A percentile compares a stretch with the other conserved stretches of the same genome.
Evolutionary conservation across 192 early-diverging fungal species (phyloP).

Genomic region (Kappamyces sp.): DNA sequence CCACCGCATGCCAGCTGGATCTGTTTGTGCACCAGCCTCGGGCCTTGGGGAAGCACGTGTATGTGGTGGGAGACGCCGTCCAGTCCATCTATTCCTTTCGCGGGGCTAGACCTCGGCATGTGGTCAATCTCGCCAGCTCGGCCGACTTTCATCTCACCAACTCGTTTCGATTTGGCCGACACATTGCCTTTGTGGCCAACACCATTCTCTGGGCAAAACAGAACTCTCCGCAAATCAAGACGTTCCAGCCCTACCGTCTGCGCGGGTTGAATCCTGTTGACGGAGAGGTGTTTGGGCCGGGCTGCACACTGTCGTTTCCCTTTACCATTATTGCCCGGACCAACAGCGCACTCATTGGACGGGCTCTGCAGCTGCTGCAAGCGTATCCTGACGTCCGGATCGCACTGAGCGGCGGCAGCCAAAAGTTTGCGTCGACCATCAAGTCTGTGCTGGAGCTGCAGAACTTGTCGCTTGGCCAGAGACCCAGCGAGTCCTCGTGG

Average conservation of each 20-base stretch:
- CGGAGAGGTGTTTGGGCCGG: slow-evolving; percentile 1
- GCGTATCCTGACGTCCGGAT: slow-evolving; percentile 4
- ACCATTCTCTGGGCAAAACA: slow-evolving; percentile 18
- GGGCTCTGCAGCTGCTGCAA: slow-evolving; percentile 3
- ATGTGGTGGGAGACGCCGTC: slow-evolving; percentile 20
- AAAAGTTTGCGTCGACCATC: slow-evolving; percentile 8
- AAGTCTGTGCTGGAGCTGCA: slow-evolving; percentile 17
- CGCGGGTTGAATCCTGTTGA: background rate
- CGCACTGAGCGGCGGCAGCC: slow-evolving; percentile 16
- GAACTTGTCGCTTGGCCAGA: slow-evolving; percentile 1
- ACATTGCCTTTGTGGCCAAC: slow-evolving; percentile 14
- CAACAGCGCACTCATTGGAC: slow-evolving; percentile 7
- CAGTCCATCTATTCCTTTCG: slow-evolving; percentile 23
- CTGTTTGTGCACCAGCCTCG: slow-evolving; percentile 17
- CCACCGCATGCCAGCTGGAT: slow-evolving; percentile 20
- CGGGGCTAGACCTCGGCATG: slow-evolving; percentile 16
- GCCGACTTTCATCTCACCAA: slow-evolving; percentile 12
- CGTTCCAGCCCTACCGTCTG: slow-evolving; percentile 19
- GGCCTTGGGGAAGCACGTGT: slow-evolving; percentile 1
- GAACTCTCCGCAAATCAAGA: slow-evolving; percentile 18
- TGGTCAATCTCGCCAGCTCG: slow-evolving; percentile 1
- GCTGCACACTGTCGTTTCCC: slow-evolving; percentile 10
- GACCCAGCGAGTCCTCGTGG: slow-evolving; percentile 6
- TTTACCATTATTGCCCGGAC: slow-evolving; percentile 21
- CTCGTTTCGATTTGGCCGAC: slow-evolving; percentile 18